Conservation (phyloP, 306 rosid species). For the Dalbergia oliveri region DNA sequence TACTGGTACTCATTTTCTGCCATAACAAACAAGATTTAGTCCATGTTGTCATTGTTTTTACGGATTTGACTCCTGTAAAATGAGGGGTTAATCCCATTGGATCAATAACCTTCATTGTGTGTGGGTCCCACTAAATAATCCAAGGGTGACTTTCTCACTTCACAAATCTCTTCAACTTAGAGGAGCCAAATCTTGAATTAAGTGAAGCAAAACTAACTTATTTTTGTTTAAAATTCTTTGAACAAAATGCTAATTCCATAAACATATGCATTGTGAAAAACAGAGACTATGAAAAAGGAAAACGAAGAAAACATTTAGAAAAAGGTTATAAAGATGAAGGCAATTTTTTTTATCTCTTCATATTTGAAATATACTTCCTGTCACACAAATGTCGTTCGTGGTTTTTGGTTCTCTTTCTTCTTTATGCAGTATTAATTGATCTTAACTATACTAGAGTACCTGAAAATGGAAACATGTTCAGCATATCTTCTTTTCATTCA, state of each 20-base stretch:
- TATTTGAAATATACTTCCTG: conserved; percentile 16
- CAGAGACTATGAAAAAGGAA: neutral
- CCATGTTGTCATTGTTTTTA: conserved; percentile 5
- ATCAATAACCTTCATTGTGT: too few relatives aligned
- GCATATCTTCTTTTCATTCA: conserved; percentile 3
- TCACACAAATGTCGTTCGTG: neutral
- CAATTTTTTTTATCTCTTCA: neutral
- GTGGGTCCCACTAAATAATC: too few relatives aligned
- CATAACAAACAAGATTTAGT: conserved; percentile 40
- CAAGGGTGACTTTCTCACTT: too few relatives aligned
- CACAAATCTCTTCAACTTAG: too few relatives aligned
- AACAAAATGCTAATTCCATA: neutral
- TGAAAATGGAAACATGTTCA: conserved; percentile 6
- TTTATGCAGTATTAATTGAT: conserved; percentile 10
- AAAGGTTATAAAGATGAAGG: neutral
- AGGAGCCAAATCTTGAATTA: too few relatives aligned
- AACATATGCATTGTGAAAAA: neutral
- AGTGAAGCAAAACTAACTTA: neutral
- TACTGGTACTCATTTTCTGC: conserved; percentile 78
- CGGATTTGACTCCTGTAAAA: too few relatives aligned
- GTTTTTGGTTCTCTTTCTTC: neutral
- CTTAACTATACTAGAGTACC: neutral
- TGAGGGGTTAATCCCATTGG: too few relatives aligned
- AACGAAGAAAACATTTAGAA: neutral
- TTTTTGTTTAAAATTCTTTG: neutral